Base-by-base conservation (phyloP, 1,139 yeast species). In the Candida pseudoviswanathii region DNA sequence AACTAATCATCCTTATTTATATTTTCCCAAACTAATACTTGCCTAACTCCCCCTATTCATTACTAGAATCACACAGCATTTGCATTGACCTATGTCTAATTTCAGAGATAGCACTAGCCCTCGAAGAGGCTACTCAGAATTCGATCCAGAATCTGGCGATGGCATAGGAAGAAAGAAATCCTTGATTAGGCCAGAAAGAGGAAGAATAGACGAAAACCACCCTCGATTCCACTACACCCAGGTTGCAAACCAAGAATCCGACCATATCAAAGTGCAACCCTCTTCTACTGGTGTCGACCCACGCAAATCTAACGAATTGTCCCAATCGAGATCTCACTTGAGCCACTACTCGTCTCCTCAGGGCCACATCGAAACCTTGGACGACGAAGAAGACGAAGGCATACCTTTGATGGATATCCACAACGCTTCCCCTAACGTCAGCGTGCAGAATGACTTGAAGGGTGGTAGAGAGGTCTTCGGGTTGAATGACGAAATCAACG, bases 191-290 rank as follows among this genome's bases (percentile, higher is more conserved):
- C 96, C 95, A 2, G 96, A 90, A 64, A 77, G 96, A 55, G 83
- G 86, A 45, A 73, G 91, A 49, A 71, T 87, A 54, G 75, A 78
- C 56, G 84, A 81, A 10, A 79, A 78, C 52, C 89, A 88, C 62
- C 95, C 94, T 2, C 82, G 86, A 50, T 87, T 77, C 66, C 92
- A 88, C 64, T 89, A 89, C 66, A 80, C 90, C n/a, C 92, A 87
- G 58, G 86, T 86, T 26, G 86, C 94, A 7, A 82, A 85, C 51
- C 89, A 86, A 59, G 84, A 85, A 56, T 73, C 85, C 3, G 77
- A 75, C 52, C 85, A 85, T 59, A 70, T 89, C 53, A 72, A 70
- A 51, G 81, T 89, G 41, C 84, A 80, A 58, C 92, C 96, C 1
- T 82, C 91, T 0, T 67, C 86, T 2, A 86, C 94, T 2, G 96